Evolutionary conservation across 768 basidiomycete species (phyloP), one percentile per base, ranked within the genome.

Genomic region (Daedaleopsis sinensis): DNA sequence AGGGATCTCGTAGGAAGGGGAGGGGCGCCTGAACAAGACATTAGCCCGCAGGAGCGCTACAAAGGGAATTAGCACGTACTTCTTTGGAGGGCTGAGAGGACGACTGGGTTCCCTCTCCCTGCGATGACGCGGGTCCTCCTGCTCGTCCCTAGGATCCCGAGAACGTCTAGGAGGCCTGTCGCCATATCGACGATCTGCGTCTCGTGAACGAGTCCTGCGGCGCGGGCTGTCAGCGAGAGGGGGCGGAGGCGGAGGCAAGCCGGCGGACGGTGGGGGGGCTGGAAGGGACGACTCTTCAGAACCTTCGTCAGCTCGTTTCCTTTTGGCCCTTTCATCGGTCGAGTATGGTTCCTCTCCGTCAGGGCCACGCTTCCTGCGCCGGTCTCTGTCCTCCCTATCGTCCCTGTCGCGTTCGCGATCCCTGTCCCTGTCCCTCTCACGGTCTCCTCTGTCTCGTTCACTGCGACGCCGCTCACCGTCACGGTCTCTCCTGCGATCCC

Each of bases 351-450:
- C 84, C 54, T 72, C 74, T 32, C 68, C 55, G 60, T 83, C 84
- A 55, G 91, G 89, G 27, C 77, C 79, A 67, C 90, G 81, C 73
- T 89, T 89, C 64, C 92, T 84, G 52, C 90, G 81, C 60, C 84
- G 82, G 54, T 79, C 77, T 47, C 74, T 62, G 48, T 72, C 72
- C 55, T 90, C 85, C 54, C 81, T 77, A 58, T 85, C 84, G 53
- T 55, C 23, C 42, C 24, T 80, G 76, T 67, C 78, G 74, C 66
- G 60, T 44, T 64, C 63, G 24, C 58, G 58, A 12, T 67, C 66
- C n/a, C 65, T 48, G 52, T 81, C 79, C 51, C 76, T 72, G 57
- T 84, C 83, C 58, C 70, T 65, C 19, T 75, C 72, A 27, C 80
- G 73, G 52, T 86, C 84, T 50, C 84, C 82, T 53, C 65, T 59